These are phyloP conservation scores for Shiraia bambusicola DNA, from an alignment of 2,329 filamentous ascomycete species.

Conservation along the genomic window DNA sequence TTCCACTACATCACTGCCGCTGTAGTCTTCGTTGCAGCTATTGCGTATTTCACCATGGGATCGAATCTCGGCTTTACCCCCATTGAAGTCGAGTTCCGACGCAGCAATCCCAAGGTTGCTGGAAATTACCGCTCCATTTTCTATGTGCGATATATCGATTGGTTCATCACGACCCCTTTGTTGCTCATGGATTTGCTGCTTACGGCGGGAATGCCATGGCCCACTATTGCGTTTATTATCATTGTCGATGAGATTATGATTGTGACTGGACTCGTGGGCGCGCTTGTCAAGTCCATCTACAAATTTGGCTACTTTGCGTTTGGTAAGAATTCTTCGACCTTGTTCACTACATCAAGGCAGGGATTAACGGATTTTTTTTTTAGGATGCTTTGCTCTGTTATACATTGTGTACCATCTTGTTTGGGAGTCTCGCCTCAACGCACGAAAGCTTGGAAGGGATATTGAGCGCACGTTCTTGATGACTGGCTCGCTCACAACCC, in stretches of 20 bases:
- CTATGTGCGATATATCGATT: conserved; percentile 67
- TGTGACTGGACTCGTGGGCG: conserved; percentile 65
- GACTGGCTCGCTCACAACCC: conserved; percentile 60
- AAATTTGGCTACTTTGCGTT: conserved; percentile 70
- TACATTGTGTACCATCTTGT: conserved; percentile 63
- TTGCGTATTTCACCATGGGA: conserved; percentile 69
- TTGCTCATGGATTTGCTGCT: conserved; percentile 64
- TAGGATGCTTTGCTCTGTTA: conserved; percentile 51
- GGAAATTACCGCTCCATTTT: conserved; percentile 64
- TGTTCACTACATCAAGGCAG: background rate
- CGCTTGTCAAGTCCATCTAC: conserved; percentile 62
- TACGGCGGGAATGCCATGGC: conserved; percentile 65
- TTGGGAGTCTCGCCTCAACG: conserved; percentile 59
- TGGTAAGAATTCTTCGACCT: conserved; percentile 29
- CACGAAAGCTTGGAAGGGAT: conserved; percentile 55
- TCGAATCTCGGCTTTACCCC: conserved; percentile 65
- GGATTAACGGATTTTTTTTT: background rate
- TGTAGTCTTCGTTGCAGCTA: conserved; percentile 60
- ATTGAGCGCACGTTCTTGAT: conserved; percentile 57
- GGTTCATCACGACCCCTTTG: conserved; percentile 65
- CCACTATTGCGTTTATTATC: conserved; percentile 63
- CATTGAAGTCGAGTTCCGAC: conserved; percentile 62
- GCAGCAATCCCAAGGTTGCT: conserved; percentile 47
- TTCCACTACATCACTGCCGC: conserved; percentile 66
- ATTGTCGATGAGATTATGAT: conserved; percentile 68